A percentile compares a stretch with the other conserved stretches of the same genome.
These are phyloP conservation scores for Lasiodiplodia gonubiensis DNA, from an alignment of 2,329 filamentous ascomycete species.

Conservation along the genomic window DNA sequence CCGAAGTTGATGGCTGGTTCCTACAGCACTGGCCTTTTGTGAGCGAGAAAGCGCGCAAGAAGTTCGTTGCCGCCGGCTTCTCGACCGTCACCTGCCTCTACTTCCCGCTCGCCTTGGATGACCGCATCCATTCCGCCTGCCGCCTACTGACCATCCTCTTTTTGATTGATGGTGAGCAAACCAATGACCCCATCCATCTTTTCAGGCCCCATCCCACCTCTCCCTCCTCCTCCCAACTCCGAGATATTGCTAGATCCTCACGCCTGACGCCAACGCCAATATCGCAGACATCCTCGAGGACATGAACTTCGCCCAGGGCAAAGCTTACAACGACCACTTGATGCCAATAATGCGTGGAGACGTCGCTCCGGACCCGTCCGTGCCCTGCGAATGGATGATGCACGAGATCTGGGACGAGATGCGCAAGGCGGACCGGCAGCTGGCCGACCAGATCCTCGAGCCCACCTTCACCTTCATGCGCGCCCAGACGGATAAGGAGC, in stretches of 20 bases:
- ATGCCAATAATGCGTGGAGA: constrained; percentile 46
- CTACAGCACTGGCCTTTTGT: constrained; percentile 49
- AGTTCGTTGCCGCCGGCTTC: constrained; percentile 45
- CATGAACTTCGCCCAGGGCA: constrained; percentile 50
- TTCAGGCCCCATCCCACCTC: neutral
- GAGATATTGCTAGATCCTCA: no score
- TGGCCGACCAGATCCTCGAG: constrained; percentile 49
- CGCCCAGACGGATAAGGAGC: constrained; percentile 46
- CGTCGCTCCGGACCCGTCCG: constrained; percentile 38
- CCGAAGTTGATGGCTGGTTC: constrained; percentile 45
- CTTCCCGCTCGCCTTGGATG: constrained; percentile 46
- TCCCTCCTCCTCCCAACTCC: no score
- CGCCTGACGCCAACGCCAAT: neutral
- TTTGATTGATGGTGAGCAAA: constrained; percentile 49
- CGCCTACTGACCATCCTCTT: constrained; percentile 50
- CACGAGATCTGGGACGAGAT: constrained; percentile 52
- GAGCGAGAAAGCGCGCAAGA: constrained; percentile 38
- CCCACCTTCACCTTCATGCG: constrained; percentile 50
- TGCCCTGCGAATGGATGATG: constrained; percentile 34
- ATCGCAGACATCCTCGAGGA: constrained; percentile 49
- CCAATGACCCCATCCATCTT: no score
- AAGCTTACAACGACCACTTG: constrained; percentile 46
- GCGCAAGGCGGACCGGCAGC: constrained; percentile 41
- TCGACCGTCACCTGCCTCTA: constrained; percentile 48
- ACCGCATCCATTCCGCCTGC: constrained; percentile 48